Percentiles rank a stretch among this genome's conserved stretches.
Conservation (phyloP, 148 eudicot genomes). For the Cornus kousa region DNA sequence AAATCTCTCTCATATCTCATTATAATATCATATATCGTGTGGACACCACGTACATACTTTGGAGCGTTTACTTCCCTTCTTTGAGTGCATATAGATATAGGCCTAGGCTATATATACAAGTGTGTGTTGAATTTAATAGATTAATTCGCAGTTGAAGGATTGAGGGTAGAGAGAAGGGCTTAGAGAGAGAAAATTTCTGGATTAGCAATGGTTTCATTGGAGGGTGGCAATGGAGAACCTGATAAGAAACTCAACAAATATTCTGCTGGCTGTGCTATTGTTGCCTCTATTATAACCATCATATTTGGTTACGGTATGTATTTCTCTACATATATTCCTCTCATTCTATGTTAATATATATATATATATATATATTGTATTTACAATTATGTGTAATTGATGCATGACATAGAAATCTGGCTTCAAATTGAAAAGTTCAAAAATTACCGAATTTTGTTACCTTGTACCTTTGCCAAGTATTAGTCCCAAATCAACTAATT, state of each 20-base stretch:
- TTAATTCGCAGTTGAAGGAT: not conserved
- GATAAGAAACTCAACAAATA: not conserved
- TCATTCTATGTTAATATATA: too few relatives aligned
- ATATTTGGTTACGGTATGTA: not conserved
- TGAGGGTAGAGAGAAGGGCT: not conserved
- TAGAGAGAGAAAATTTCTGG: not conserved
- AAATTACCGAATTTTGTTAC: too few relatives aligned
- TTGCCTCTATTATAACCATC: not conserved
- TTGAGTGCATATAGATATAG: not conserved
- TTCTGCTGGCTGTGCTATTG: not conserved
- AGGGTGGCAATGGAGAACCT: not conserved
- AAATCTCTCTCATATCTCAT: not conserved
- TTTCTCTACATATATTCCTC: not conserved
- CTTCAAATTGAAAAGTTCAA: too few relatives aligned
- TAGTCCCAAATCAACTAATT: too few relatives aligned
- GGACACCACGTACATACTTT: not conserved
- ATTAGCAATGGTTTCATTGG: not conserved
- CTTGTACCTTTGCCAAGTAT: too few relatives aligned
- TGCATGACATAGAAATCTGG: too few relatives aligned
- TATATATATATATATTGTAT: too few relatives aligned
- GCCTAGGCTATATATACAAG: not conserved
- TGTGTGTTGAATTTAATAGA: not conserved
- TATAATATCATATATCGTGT: not conserved
- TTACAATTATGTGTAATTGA: too few relatives aligned
- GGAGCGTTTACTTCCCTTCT: not conserved